A percentile compares a stretch with the other conserved stretches of the same genome.
phyloP scores from a whole-genome alignment of 352 stramenopile species.

The Phytophthora colocasiae region DNA sequence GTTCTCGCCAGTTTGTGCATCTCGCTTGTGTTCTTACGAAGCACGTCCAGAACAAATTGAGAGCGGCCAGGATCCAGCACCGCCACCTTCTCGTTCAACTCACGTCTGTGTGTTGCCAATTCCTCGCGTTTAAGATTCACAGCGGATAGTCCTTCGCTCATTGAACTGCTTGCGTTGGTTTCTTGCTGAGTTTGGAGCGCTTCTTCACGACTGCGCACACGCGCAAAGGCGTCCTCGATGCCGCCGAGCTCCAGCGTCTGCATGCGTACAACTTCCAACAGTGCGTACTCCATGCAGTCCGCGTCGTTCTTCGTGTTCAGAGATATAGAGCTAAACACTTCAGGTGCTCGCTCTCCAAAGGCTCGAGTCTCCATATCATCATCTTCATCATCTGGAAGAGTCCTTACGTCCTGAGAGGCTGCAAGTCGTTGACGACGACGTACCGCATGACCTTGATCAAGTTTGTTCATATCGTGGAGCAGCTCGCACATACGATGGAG shows the following conservation, averaged over 20 bases:
- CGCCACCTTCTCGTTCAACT: slow-evolving; percentile 66
- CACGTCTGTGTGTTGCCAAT: slow-evolving; percentile 51
- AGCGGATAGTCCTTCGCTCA: slow-evolving; percentile 34
- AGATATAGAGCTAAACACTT: slow-evolving; percentile 79
- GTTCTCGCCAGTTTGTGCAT: slow-evolving; percentile 79
- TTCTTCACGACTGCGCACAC: slow-evolving; percentile 61
- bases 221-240: slow-evolving; percentile 78
- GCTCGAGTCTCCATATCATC: slow-evolving; percentile 76
- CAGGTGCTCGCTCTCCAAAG: slow-evolving; percentile 74
- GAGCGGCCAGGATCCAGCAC: slow-evolving; percentile 65
- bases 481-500: slow-evolving; percentile 77
- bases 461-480: slow-evolving; percentile 72
- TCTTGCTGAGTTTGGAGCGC: slow-evolving; percentile 43
- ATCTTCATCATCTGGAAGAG: slow-evolving; percentile 41
- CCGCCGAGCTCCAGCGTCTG: slow-evolving; percentile 77
- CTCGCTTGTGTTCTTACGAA: slow-evolving; percentile 72
- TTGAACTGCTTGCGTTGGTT: slow-evolving; percentile 23
- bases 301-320: slow-evolving; percentile 74
- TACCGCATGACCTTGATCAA: slow-evolving; percentile 62
- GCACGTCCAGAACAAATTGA: slow-evolving; percentile 73
- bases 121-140: slow-evolving; percentile 56
- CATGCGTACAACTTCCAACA: slow-evolving; percentile 84
- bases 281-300: slow-evolving; percentile 84
- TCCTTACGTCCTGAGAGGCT: slow-evolving; percentile 27
- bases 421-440: slow-evolving; percentile 44